phyloP scores from a whole-genome alignment of 331 rosid genomes.

The Cucumis variabilis region DNA sequence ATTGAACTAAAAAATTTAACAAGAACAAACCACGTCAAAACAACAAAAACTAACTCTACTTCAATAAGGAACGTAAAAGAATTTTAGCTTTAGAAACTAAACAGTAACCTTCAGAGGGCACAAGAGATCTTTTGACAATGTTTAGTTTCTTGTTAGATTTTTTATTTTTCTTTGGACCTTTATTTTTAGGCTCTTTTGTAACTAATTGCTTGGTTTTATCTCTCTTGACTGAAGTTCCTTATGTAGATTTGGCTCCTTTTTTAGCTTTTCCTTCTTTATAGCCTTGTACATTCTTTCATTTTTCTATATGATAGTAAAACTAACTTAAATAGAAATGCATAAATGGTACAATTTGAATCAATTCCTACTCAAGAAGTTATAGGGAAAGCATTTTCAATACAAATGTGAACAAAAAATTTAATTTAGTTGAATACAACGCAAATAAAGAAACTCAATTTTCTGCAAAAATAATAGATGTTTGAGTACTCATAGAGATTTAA shows the following conservation, averaged over 20 bases:
- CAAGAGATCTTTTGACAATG: too few species aligned
- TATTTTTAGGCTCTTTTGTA: too few species aligned
- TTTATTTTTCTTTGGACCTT: too few species aligned
- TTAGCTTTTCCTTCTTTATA: too few species aligned
- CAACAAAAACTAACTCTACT: background rate
- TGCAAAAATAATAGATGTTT: constrained; percentile 16
- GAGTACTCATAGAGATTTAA: constrained; percentile 90
- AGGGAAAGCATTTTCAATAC: background rate
- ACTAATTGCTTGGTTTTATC: too few species aligned
- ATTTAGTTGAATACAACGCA: background rate
- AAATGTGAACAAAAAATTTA: background rate
- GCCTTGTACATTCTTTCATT: background rate
- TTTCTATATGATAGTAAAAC: background rate
- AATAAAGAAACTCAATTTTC: background rate
- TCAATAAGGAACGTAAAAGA: background rate
- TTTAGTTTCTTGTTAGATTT: too few species aligned
- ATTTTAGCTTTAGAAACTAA: background rate
- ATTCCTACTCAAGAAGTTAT: background rate
- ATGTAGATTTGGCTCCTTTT: too few species aligned
- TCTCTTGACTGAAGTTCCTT: too few species aligned
- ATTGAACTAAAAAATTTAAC: background rate
- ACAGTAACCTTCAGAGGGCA: background rate
- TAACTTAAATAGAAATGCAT: background rate
- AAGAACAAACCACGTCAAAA: background rate
- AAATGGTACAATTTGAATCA: too few species aligned